These are phyloP conservation scores for Litchi chinensis DNA, from an alignment of 345 rosid genomes.

Conservation along the genomic window DNA sequence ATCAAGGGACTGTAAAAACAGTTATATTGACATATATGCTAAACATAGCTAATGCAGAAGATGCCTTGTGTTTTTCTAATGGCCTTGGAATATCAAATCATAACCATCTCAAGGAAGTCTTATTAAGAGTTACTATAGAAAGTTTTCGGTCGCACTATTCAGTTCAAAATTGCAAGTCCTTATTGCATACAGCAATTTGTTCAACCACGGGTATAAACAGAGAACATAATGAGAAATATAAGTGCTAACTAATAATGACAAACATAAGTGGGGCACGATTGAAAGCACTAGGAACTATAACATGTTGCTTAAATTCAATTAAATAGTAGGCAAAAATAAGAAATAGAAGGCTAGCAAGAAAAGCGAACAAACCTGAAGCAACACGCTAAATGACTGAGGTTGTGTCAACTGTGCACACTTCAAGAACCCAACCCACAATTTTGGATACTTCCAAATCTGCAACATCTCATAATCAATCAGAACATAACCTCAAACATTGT, in stretches of 20 bases:
- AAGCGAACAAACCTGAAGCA: conserved; percentile 73
- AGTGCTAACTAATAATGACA: not conserved
- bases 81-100: not conserved
- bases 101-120: not conserved
- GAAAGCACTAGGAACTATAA: not conserved
- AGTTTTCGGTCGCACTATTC: not conserved
- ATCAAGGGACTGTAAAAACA: not conserved
- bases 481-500: conserved; percentile 13
- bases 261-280: not conserved
- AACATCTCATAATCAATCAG: conserved; percentile 25
- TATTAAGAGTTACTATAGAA: not conserved
- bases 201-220: not conserved
- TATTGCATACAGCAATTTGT: not conserved
- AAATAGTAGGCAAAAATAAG: not conserved
- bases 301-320: not conserved
- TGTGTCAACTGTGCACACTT: conserved; percentile 82
- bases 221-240: not conserved
- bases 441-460: conserved; percentile 98
- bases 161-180: conserved; percentile 1
- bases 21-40: not conserved
- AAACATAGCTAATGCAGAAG: not conserved
- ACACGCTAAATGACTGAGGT: conserved; percentile 87
- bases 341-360: not conserved
- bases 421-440: conserved; percentile 98
- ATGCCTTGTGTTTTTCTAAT: not conserved